Evolutionary conservation across 2,329 filamentous ascomycete species (phyloP), one percentile per base, ranked within the genome.

Genomic region (Fusarium humuli): DNA sequence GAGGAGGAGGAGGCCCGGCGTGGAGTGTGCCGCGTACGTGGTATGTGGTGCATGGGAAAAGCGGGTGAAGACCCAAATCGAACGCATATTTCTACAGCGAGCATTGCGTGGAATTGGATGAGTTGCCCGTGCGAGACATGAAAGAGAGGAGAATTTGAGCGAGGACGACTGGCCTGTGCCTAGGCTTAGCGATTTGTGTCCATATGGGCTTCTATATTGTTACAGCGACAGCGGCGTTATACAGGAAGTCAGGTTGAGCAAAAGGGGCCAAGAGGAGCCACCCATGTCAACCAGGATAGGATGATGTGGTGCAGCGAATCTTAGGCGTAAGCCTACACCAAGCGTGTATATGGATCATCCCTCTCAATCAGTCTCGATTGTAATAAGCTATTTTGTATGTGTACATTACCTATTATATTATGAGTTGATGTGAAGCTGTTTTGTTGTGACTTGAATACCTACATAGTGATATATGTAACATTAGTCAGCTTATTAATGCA

Each of bases 361-460:
- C 71, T 66, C 63, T 74, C 74, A 66, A 59, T 61, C 64, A 61
- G 69, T 59, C 62, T 73, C 69, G 66, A 74, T 61, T 76, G 73
- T 75, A 76, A 72, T 75, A 75, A 72, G 58, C 65, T 73, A 72
- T 65, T 75, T 67, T 71, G 67, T 70, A 70, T 60, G 47, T 57
- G 50, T 70, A 66, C 13, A 46, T 23, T 46, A 59, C 25, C 45
- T 25, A 61, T 42, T 50, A 23, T 32, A 45, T 25, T 14, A 45
- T 20, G 42, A 58, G 23, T 59, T 9, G 16, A 60, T 48, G 45
- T 23, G 40, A 48, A 30, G 5, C 8, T 30, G 25, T 22, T 48
- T 49, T 20, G 16, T 7, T 12, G 37, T 58, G 45, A 45, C 14
- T 29, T 23, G 44, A 12, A 57, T 9, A 22, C n/a, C 16, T 32